Evolutionary conservation across 768 basidiomycete genomes (phyloP).

Genomic region (Panaeolus cyanescens): DNA sequence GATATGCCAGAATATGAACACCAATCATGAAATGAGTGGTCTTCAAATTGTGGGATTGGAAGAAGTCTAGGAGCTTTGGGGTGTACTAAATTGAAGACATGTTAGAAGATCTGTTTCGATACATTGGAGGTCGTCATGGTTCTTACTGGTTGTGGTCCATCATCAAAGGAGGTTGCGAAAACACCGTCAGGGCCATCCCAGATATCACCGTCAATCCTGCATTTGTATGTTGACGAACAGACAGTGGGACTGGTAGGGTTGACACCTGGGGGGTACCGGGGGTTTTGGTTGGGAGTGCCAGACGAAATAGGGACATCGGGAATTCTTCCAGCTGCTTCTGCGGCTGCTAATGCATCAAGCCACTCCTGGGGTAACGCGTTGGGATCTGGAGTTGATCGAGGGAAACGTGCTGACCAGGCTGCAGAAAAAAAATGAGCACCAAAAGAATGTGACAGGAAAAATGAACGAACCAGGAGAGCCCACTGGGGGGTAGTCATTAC

Average conservation of each 20-base stretch:
- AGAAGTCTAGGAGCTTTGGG: constrained; percentile 60
- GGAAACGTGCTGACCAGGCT: constrained; percentile 71
- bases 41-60: constrained; percentile 61
- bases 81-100: constrained; percentile 32
- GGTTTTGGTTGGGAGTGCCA: constrained; percentile 34
- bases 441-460: not conserved
- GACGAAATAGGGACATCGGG: constrained; percentile 64
- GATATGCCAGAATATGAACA: constrained; percentile 63
- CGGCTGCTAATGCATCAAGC: constrained; percentile 69
- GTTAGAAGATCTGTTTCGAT: not conserved
- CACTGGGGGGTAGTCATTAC: constrained; percentile 49
- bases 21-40: constrained; percentile 94
- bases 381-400: constrained; percentile 48
- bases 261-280: constrained; percentile 46
- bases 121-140: not conserved
- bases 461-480: constrained; percentile 56
- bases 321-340: constrained; percentile 69
- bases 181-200: constrained; percentile 77
- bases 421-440: constrained; percentile 3
- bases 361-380: constrained; percentile 63
- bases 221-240: constrained; percentile 80
- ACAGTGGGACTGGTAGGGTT: constrained; percentile 51
- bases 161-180: constrained; percentile 74
- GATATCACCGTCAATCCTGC: constrained; percentile 59
- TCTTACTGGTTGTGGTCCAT: constrained; percentile 64